Evolutionary conservation across 257 asterid genomes (phyloP).

Genomic region (Fraxinus cuspidata): DNA sequence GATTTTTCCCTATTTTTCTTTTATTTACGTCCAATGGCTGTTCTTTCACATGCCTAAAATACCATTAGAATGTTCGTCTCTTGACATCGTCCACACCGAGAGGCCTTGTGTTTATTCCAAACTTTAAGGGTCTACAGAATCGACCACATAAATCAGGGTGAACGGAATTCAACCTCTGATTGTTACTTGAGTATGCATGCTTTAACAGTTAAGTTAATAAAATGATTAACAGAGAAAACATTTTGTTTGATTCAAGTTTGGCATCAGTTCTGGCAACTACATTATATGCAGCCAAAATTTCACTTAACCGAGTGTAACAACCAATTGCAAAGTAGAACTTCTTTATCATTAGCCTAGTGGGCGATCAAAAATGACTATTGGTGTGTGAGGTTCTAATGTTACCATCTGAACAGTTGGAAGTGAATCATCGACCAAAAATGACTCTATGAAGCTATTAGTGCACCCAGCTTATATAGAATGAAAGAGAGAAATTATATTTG

Average conservation of each 20-base stretch:
- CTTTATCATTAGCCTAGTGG: not conserved
- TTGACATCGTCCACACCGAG: not conserved
- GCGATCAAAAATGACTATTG: not conserved
- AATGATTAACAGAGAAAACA: not conserved
- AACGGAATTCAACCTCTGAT: not conserved
- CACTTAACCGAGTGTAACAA: not conserved
- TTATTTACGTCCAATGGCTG: not conserved
- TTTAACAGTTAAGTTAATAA: not conserved
- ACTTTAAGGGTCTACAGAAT: not conserved
- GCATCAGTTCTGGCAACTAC: not conserved
- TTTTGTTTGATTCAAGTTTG: not conserved
- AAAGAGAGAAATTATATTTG: not conserved
- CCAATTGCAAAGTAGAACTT: not conserved
- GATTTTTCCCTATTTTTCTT: not conserved
- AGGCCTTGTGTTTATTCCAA: not conserved
- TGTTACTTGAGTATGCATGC: not conserved
- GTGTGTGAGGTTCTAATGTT: not conserved
- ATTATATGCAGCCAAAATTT: not conserved
- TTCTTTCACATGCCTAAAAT: not conserved
- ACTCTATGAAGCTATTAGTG: not conserved
- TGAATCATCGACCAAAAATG: not conserved
- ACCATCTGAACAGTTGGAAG: not conserved
- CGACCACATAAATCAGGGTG: not conserved
- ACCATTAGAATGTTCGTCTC: not conserved
- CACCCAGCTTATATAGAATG: not conserved